A percentile compares a stretch with the other conserved stretches of the same genome.
Evolutionary conservation across 2,329 filamentous ascomycete genomes (phyloP).

Genomic region (Colletotrichum gigasporum): DNA sequence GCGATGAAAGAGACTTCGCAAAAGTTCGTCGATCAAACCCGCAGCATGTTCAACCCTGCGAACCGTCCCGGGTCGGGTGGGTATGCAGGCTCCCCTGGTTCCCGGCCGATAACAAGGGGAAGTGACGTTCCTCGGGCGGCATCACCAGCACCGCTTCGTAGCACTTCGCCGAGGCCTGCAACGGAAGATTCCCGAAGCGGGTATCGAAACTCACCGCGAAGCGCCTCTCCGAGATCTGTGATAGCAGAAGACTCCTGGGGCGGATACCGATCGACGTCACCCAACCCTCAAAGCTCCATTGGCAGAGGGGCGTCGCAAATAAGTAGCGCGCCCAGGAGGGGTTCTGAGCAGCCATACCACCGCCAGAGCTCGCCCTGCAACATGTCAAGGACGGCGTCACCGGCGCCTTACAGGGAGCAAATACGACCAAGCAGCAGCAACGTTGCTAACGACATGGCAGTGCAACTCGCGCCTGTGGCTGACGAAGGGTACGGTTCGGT

Average conservation of each 20-base stretch:
- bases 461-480: slow-evolving; percentile 70
- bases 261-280: slow-evolving; percentile 62
- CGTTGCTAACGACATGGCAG: slow-evolving; percentile 67
- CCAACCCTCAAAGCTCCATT: slow-evolving; percentile 67
- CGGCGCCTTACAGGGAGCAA: slow-evolving; percentile 57
- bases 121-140: slow-evolving; percentile 67
- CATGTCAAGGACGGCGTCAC: slow-evolving; percentile 56
- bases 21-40: slow-evolving; percentile 84
- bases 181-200: slow-evolving; percentile 54
- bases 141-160: slow-evolving; percentile 76
- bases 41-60: slow-evolving; percentile 73
- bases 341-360: slow-evolving; percentile 60
- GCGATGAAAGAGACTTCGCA: slow-evolving; percentile 97
- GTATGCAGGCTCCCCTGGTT: slow-evolving; percentile 50
- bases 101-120: slow-evolving; percentile 68
- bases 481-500: slow-evolving; percentile 69
- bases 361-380: slow-evolving; percentile 62
- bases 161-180: slow-evolving; percentile 70
- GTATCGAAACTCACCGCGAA: slow-evolving; percentile 64
- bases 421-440: slow-evolving; percentile 62
- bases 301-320: slow-evolving; percentile 23
- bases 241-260: slow-evolving; percentile 56
- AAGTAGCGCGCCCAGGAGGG: slow-evolving; percentile 4
- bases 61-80: slow-evolving; percentile 48
- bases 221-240: slow-evolving; percentile 68